phyloP scores from a whole-genome alignment of 805 yeast genomes.

The Torulaspora delbrueckii region DNA sequence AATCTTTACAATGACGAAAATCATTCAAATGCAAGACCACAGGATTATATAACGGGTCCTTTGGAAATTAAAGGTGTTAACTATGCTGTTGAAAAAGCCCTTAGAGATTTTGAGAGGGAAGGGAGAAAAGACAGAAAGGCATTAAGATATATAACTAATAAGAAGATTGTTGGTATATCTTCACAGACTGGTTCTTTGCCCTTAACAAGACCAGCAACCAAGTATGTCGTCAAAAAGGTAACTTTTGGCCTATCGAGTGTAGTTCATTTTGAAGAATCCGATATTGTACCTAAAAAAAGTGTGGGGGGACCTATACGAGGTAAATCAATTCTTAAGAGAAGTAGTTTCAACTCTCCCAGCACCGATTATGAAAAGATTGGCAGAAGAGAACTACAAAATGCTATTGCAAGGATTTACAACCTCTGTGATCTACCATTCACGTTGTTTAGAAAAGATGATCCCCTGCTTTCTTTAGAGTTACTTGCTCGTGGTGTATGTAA shows the following conservation, averaged over 20 bases:
- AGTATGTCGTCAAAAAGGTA: background rate
- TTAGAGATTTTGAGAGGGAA: background rate
- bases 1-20: too few species aligned
- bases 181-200: background rate
- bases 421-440: background rate
- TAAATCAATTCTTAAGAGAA: background rate
- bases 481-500: conserved; percentile 1
- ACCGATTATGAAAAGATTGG: background rate
- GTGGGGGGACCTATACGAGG: background rate
- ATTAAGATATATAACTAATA: background rate
- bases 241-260: background rate
- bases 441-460: background rate
- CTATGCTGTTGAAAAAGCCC: background rate
- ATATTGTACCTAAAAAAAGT: background rate
- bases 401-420: background rate
- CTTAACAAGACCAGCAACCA: background rate
- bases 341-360: background rate
- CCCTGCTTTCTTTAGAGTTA: background rate
- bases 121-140: background rate
- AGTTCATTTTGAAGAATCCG: background rate
- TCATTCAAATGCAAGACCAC: background rate
- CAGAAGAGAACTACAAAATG: background rate
- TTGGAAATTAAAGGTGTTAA: background rate
- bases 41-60: background rate
- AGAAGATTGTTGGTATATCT: background rate